Base-by-base conservation (phyloP, 2,329 filamentous ascomycete species). In the Chrysoporthe austroafricana region DNA sequence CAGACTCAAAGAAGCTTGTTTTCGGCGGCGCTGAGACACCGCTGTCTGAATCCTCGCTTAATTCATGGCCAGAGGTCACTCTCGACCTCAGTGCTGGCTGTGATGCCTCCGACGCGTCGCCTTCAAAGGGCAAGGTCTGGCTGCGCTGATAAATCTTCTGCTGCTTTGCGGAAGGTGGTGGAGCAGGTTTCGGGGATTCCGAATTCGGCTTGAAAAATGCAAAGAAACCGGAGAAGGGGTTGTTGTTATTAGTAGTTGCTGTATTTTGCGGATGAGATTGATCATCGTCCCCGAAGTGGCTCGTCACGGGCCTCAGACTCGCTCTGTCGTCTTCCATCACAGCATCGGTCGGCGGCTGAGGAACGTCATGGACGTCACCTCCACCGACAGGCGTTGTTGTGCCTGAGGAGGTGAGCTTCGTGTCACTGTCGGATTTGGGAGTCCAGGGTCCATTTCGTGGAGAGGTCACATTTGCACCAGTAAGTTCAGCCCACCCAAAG, bases 401-500 rank as follows among this genome's bases (percentile, higher is more conserved):
- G 3, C 77, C 78, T 34, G n/a, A 70, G 65, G 16, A 73, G 9
- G 62, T 54, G 21, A 63, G 64, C 16, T 43, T 50, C 16, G 58
- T 62, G 26, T 66, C 67, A 26, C 67, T 74, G 54, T 77, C 76
- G 58, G 78, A 77, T 1, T 75, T 74, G 1, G 80, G 77, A 4
- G 81, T 75, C 74, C 83, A 81, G n/a, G 76, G 79, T n/a, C 79
- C 81, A 42, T 80, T 77, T 69, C 84, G 79, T 7, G 83, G 78
- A 16, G 79, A 75, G 6, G 78, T 83, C 74, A 86, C 82, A 71
- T 88, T 91, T n/a, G 90, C 80, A 21, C 88, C 88, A 0, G 93
- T 97, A 66, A 99, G 81, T 78, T 99, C 96, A 9, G 93, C 92
- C 92, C 94, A 97, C 2, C 96, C 95, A 85, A 95, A 97, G 66